Evolutionary conservation across 306 rosid genomes (phyloP), one percentile per base, ranked within the genome.

Genomic region (Chamaecrista fasciculata): DNA sequence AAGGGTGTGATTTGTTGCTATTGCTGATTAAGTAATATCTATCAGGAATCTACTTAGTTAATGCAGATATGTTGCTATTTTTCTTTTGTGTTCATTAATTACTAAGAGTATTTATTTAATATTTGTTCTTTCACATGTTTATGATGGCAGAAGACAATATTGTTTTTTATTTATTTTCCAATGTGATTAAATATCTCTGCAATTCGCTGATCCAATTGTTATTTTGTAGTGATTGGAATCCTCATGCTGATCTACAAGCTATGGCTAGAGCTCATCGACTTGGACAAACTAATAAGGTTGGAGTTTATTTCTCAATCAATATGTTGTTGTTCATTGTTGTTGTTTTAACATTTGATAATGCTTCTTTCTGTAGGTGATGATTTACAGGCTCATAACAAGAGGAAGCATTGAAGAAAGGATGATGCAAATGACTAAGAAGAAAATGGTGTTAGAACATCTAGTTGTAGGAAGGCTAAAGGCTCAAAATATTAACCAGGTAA

Each of bases 241-340:
- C 99, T 77, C 99, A 94, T 84, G 99, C 99, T 53, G 99, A 94
- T 84, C 83, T 94, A 75, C 99, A 94, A 79, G 99, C 99, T 78
- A 94, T 94, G 99, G 99, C 99, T 79, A 86, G 99, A 82, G 99
- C 99, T 81, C 99, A 94, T 77, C 92, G 99, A 39, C 97, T 94
- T 70, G 99, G 99, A 76, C 99, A 94, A 66, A 94, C 99, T 55
- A 94, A 88, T 78, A 94, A 94, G 97, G 99, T 94, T 79, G 57
- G 69, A 26, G 57, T 33, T 55, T 67, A 16, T 33, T 59, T 81
- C 42, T 81, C 66, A 59, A 63, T 68, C 43, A 68, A 21, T 50
- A 10, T 67, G 25, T 57, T 44, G 63, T 24, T 48, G 47, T 49
- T 63, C 55, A 14, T 31, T 52, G 62, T 28, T 42, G 21, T 55